These are phyloP conservation scores for Dictyostelium purpureum DNA, from an alignment of 78 protist species.

Conservation along the genomic window DNA sequence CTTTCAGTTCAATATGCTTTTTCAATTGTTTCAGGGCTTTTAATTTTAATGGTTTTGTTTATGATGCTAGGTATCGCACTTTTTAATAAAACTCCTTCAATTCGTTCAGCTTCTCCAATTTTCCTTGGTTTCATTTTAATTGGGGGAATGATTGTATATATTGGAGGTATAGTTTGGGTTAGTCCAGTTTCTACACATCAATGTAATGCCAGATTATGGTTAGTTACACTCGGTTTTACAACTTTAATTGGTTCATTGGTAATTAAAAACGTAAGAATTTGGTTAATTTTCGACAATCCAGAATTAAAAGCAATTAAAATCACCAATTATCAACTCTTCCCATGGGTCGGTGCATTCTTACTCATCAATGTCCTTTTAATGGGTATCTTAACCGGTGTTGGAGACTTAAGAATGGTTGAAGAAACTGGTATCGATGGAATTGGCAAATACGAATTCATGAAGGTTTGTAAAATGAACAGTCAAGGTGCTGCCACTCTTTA, in stretches of 20 bases:
- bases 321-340: slow-evolving; percentile 55
- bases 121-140: slow-evolving; percentile 3
- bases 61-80: background rate
- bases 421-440: background rate
- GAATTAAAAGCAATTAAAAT: slow-evolving; percentile 48
- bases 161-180: slow-evolving; percentile 33
- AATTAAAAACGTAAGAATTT: slow-evolving; percentile 60
- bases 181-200: background rate
- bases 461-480: slow-evolving; percentile 4
- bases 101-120: slow-evolving; percentile 61
- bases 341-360: slow-evolving; percentile 24
- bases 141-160: slow-evolving; percentile 53
- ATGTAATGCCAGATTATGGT: slow-evolving; percentile 54
- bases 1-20: background rate
- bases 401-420: background rate
- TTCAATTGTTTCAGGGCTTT: background rate
- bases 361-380: slow-evolving; percentile 10
- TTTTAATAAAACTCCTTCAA: slow-evolving; percentile 22
- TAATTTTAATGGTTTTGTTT: background rate
- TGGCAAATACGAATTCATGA: slow-evolving; percentile 23
- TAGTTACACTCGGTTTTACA: slow-evolving; percentile 49
- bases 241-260: slow-evolving; percentile 38
- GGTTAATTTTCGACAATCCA: slow-evolving; percentile 64
- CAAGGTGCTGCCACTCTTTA: slow-evolving; percentile 7
- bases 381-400: slow-evolving; percentile 11